Evolutionary conservation across 352 stramenopile species (phyloP), one percentile per base, ranked within the genome.

Genomic region (Phytophthora sp.): DNA sequence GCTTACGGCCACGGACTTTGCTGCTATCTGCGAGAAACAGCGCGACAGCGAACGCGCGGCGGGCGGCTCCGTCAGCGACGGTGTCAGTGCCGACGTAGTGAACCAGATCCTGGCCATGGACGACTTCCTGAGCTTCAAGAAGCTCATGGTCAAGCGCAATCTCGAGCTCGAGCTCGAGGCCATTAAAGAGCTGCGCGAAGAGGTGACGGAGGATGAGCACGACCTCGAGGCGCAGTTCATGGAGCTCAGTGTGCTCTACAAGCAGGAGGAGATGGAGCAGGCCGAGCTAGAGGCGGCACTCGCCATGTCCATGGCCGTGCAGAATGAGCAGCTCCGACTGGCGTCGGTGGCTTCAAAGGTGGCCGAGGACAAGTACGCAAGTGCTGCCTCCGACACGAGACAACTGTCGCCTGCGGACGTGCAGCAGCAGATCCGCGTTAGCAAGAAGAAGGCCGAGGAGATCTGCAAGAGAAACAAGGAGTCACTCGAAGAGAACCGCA

Each of bases 41-140:
- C 73, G 84, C 13, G 75, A 91, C 42, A 74, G 72, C 24, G 83
- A 66, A 26, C 64, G 65, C 4, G 60, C 53, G 26, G 59, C 66
- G 1, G 66, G 60, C 1, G 47, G 31, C 3, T 73, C 58, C 33
- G 58, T 69, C 36, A 54, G 52, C 39, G 53, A 67, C 46, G 70
- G 66, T 21, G 79, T 94, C 27, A 90, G 80, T 54, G 78, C 79
- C 47, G 76, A 86, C 16, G 89, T 96, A n/a, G 78, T 96, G 59
- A 90, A 94, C 55, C 82, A 96, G 61, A 88, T 97, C 33, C 65
- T 96, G 21, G 89, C 91, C 13, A 93, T 96, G 71, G 87, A 97
- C 66, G 89, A 97, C 73, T 97, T 97, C 60, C 45, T 95, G 45
- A 94, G 86, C 29, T 97, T 97, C 73, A 97, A 97, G 73, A 96